phyloP scores from a whole-genome alignment of 2,329 filamentous ascomycete genomes.

The Gaeumannomyces tritici region DNA sequence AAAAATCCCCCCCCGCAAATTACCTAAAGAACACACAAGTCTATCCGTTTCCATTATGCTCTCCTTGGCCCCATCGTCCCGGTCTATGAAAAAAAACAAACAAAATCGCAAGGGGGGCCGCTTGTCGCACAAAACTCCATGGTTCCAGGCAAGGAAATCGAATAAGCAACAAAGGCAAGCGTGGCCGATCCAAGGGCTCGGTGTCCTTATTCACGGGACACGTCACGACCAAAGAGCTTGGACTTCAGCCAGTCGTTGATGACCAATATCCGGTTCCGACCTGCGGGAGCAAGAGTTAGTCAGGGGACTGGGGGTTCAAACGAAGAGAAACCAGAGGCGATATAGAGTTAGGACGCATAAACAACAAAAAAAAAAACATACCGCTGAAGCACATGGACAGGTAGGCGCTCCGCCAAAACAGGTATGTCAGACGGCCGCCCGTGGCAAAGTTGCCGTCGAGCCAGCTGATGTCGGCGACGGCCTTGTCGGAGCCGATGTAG shows the following conservation, averaged over 20 bases:
- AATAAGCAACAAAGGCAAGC: neutral
- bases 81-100: neutral
- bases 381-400: slow-evolving; percentile 99
- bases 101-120: neutral
- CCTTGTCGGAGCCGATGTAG: slow-evolving; percentile 95
- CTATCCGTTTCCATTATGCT: neutral
- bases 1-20: too few species aligned
- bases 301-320: too few species aligned
- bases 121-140: neutral
- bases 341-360: too few species aligned
- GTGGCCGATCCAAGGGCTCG: neutral
- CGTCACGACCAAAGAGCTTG: slow-evolving; percentile 91
- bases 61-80: neutral
- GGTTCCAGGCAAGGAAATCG: neutral
- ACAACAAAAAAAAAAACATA: slow-evolving; percentile 42
- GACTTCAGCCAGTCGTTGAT: slow-evolving; percentile 94
- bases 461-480: slow-evolving; percentile 95
- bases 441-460: slow-evolving; percentile 93
- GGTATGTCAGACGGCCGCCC: slow-evolving; percentile 87
- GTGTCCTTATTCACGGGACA: slow-evolving; percentile 64
- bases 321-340: too few species aligned
- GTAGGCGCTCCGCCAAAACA: slow-evolving; percentile 98
- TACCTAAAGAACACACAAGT: neutral
- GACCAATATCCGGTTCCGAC: slow-evolving; percentile 89
- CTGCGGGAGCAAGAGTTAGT: slow-evolving; percentile 32